Conservation (phyloP, 352 stramenopile species). For the Blastocystis sp. region DNA sequence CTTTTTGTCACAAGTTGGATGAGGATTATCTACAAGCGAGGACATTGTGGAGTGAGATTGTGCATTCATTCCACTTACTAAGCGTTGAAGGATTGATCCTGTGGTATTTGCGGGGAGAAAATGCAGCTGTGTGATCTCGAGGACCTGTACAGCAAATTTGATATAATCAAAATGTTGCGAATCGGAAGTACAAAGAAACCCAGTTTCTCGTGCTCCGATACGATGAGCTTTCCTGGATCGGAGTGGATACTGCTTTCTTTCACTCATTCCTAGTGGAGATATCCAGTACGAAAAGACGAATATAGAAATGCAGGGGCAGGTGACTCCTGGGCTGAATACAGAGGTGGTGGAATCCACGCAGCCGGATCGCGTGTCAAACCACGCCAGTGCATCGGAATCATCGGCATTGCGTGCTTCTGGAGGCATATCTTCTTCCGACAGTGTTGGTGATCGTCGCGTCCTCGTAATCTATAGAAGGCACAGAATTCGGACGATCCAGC, state of each 20-base stretch:
- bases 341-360: background rate
- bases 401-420: background rate
- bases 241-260: background rate
- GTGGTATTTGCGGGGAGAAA: background rate
- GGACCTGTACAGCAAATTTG: constrained; percentile 63
- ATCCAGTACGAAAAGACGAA: constrained; percentile 31
- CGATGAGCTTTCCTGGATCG: constrained; percentile 20
- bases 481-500: background rate
- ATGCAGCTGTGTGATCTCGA: constrained; percentile 66
- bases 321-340: background rate
- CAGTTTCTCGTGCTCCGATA: constrained; percentile 4
- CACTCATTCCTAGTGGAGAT: constrained; percentile 12
- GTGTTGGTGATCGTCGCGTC: background rate
- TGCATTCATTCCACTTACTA: too few relatives aligned
- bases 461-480: background rate
- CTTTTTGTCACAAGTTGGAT: too few relatives aligned
- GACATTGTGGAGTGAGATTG: too few relatives aligned
- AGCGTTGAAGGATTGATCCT: too few relatives aligned
- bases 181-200: constrained; percentile 31
- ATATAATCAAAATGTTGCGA: constrained; percentile 39
- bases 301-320: background rate
- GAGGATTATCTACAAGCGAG: too few relatives aligned
- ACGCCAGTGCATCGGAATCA: background rate
- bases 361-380: background rate
- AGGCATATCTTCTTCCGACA: background rate